Conservation (phyloP, 805 yeast species). For the Tetrapisispora taiwanensis region DNA sequence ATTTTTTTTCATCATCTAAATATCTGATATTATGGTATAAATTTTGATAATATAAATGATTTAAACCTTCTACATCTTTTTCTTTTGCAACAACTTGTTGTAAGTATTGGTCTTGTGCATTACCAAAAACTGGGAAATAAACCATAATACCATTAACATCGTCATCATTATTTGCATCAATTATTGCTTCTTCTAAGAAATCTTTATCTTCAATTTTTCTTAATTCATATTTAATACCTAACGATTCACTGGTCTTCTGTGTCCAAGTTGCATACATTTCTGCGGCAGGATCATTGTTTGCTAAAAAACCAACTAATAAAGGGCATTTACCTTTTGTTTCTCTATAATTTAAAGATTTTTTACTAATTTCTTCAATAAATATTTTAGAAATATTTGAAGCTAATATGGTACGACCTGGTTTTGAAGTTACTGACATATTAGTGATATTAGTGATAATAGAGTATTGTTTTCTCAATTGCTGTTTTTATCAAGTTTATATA, state of each 20-base stretch:
- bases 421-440: slow-evolving; percentile 3
- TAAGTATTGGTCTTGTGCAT: slow-evolving; percentile 86
- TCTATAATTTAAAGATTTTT: slow-evolving; percentile 42
- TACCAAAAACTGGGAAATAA: slow-evolving; percentile 94
- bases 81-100: slow-evolving; percentile 88
- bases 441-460: too few species aligned
- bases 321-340: slow-evolving; percentile 41
- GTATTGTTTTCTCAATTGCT: too few species aligned
- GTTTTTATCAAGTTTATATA: background rate
- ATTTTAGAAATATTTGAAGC: slow-evolving; percentile 84
- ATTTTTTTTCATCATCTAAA: slow-evolving; percentile 61
- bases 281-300: slow-evolving; percentile 92
- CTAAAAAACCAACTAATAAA: slow-evolving; percentile 78
- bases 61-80: slow-evolving; percentile 93
- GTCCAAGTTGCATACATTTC: slow-evolving; percentile 95
- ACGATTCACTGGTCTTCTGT: slow-evolving; percentile 71
- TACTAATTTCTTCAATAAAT: slow-evolving; percentile 60
- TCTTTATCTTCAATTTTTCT: slow-evolving; percentile 62
- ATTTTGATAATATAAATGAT: slow-evolving; percentile 83
- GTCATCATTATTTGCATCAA: slow-evolving; percentile 71
- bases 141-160: slow-evolving; percentile 87
- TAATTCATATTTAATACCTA: slow-evolving; percentile 80
- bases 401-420: slow-evolving; percentile 66
- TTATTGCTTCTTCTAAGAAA: slow-evolving; percentile 70
- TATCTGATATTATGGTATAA: slow-evolving; percentile 88